Evolutionary conservation across 1,284 basidiomycete species (phyloP), one percentile per base, ranked within the genome.

Genomic region (Pseudozyma thailandica): DNA sequence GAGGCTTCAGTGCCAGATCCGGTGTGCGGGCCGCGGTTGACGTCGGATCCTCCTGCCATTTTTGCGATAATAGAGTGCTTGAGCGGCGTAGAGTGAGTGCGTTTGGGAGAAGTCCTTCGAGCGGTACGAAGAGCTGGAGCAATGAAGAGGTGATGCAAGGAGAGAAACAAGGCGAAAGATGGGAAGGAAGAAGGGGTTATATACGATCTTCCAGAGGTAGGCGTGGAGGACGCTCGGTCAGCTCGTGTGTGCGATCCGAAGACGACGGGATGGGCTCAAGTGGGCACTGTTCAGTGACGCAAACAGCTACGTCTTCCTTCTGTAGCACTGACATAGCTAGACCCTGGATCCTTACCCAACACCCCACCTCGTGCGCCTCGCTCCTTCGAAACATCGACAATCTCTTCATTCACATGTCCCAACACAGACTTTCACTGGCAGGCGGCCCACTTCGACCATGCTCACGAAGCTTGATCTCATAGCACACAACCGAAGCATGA

Each of bases 21-120:
- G 2, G 68, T 71, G 45, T 71, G 68, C 0, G 61, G 61, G 8
- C 68, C 68, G 7, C 57, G 57, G 43, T 61, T 55, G 43, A 61
- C 50, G 38, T 25, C 43, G 26, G 46, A 54, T 33, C 57, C 49
- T 1, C 60, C 68, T 57, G 68, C 57, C 68, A 71, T 71, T 50
- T 25, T 68, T 47, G 6, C 20, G 33, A 6, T 23, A 18, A n/a
- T 38, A 16, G 16, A 27, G 15, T 21, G 25, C 2, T 12, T 10
- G 3, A 20, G 20, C n/a, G 28, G 23, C 15, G 35, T n/a, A n/a
- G 16, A 31, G 10, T 15, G 27, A 18, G 6, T 26, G 21, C 30
- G 30, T 31, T 7, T 15, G 30, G 15, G 30, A 8, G 30, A 31
- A 31, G 30, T 31, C 30, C 30, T 7, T 13, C n/a, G 23, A 25